Base-by-base conservation (phyloP, 2,329 filamentous ascomycete species). In the Fusarium palustre region DNA sequence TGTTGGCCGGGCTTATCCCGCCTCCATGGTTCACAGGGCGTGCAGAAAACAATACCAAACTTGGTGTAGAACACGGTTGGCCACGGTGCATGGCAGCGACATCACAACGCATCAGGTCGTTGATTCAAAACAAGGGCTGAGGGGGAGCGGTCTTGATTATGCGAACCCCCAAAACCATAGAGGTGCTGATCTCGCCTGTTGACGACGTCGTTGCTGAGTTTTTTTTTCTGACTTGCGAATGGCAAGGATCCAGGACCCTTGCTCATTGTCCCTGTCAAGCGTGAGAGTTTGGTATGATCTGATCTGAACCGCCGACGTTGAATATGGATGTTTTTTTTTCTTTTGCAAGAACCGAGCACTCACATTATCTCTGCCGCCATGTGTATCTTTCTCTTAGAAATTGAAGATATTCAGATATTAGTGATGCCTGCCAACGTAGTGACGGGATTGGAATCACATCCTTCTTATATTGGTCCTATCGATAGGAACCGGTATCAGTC, bases 381-480 rank as follows among this genome's bases (percentile, higher is more conserved):
- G 12, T 11, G 34, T 62, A 20, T 25, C 28, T 43, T 30, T 18
- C 20, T 42, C 31, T 48, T 47, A 10, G 36, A 20, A 3, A 20
- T 18, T 25, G 34, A 36, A 52, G 16, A 31, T 24, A 20, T 12
- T 15, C 2, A 30, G 28, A 10, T 28, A 30, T 24, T 12, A 15
- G 28, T 31, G 13, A 20, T 16, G 18, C 20, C 34, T 39, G 16
- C n/a, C 39, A 25, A 46, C 38, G 18, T 33, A 20, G 31, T 33
- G 30, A 33, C 53, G 49, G 59, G 39, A 50, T 49, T 58, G 18
- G 31, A 64, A 69, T 67, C 57, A 67, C 61, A 52, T 63, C 56
- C 28, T 22, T 22, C 22, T 33, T 43, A 43, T 49, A 31, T 22
- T 16, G 36, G 54, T 41, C 11, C 22, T 16, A 38, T 16, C 15